Base-by-base conservation (phyloP, 108 stramenopile genomes). In the Nitzschia sp. region DNA sequence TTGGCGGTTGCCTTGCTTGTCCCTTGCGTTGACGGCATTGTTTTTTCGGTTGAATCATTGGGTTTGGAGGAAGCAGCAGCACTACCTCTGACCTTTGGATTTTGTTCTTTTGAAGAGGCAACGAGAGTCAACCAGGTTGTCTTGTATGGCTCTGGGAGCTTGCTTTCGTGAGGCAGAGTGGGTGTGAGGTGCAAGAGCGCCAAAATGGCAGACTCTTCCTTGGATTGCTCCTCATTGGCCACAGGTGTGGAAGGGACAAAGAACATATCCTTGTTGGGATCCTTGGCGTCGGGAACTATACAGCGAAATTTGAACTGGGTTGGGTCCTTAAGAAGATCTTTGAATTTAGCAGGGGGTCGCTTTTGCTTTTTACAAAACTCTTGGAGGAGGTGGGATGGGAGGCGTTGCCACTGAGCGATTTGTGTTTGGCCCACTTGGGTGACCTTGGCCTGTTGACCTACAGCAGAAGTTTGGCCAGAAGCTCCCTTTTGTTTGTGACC, bases 81-180 rank as follows among this genome's bases (percentile, higher is more conserved):
- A 12, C 11, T 54, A 22, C 22, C 20, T 24, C 5, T 29, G 55
- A 1, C 55, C 46, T 56, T 39, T 75, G 40, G n/a, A 50, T 41
- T 51, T 61, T 38, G 38, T 69, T 26, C 41, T 58, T 12, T 38
- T 38, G 29, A 51, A 52, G 69, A 26, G 41, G 34, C 11, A 43
- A 25, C 34, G 59, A 89, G 86, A 50, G 77, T 69, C 63, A 90
- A 56, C 87, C 91, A 98, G 6, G 92, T 88, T 15, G 88, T 75
- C 19, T 79, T 81, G 77, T 94, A 98, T 12, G 97, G 97, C 70
- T 98, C 95, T 24, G 95, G 95, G 2, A 98, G 67, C 38, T 90
- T 92, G 37, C 91, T 66, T 72, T 98, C 97, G 62, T 95, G 94
- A 0, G 94, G 95, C 14, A 95, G 58, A 7, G 59, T 80, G 22